A percentile compares a stretch with the other conserved stretches of the same genome.
Conservation (phyloP, 257 asterid species). For the Solanum chaucha region DNA sequence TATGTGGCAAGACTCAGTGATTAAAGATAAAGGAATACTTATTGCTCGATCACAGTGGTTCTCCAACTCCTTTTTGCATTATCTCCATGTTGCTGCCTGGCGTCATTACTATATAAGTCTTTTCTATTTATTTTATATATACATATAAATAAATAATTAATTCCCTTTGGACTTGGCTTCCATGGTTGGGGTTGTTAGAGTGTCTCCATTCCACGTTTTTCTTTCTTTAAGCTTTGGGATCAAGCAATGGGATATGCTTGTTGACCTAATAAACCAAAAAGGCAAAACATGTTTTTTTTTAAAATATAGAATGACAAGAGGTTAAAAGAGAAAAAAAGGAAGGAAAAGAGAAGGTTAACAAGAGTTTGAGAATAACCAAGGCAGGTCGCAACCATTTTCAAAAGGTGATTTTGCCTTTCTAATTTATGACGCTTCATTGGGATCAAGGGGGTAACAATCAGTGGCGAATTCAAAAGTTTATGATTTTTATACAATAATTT, state of each 20-base stretch:
- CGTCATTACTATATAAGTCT: neutral
- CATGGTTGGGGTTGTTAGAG: neutral
- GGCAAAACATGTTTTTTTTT: neutral
- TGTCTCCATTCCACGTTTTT: neutral
- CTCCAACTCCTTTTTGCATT: neutral
- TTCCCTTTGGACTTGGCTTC: neutral
- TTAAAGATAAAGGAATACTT: neutral
- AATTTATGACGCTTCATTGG: neutral
- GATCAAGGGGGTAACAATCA: neutral
- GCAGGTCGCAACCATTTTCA: neutral
- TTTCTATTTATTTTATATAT: neutral
- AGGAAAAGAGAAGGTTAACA: neutral
- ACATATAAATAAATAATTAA: neutral
- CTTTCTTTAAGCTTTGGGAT: neutral
- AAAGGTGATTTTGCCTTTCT: neutral
- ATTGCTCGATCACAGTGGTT: fast-evolving
- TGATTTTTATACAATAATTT: neutral
- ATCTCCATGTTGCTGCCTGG: neutral
- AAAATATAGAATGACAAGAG: neutral
- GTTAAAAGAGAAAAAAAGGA: neutral
- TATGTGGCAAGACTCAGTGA: fast-evolving
- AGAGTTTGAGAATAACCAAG: neutral
- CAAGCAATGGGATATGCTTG: neutral
- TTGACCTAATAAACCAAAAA: neutral
- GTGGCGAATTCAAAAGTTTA: neutral